Evolutionary conservation across 805 yeast genomes (phyloP), one percentile per base, ranked within the genome.

Genomic region (Ogataea nitratoaversa): DNA sequence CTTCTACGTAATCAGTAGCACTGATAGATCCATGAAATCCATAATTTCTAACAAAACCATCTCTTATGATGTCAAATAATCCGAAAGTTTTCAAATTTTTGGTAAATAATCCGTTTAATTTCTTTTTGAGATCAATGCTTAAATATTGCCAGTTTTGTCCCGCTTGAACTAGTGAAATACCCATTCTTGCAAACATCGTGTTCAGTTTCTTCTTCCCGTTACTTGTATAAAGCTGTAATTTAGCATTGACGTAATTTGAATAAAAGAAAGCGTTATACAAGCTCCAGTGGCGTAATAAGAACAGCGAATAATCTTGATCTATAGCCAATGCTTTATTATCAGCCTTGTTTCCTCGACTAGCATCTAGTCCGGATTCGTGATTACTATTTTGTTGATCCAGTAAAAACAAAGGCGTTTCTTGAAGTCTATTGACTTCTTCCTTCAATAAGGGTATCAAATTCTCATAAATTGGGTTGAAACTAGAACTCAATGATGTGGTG

Each of bases 111-210:
- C 69, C 58, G 18, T 83, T 82, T 19, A 93, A 65, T 45, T 79
- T 82, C 41, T 81, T 78, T 59, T 93, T 95, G 37, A 91, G 69
- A 8, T 74, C 72, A 29, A 85, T 76, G 57, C 88, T 93, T 81
- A 91, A 78, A 59, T 91, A 95, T 19, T 83, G 71, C 98, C 98
- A 93, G 41, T 80, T 80, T 60, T 93, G 96, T 54, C 82, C 84
- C 0, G 98, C 93, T n/a, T 83, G 81, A 5, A 79, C 82, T 35
- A 93, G 68, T 0, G 96, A 82, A 5, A 93, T 83, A 7, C 99
- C 99, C 96, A 95, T 93, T 52, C 84, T 78, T 2, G 99, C 99
- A 66, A 93, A 87, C 76, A 93, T 73, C 52, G 89, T 88, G 57
- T 90, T 95, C 37, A 93, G 67, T 48, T 80, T 76, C 56, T 86